Conservation (phyloP, 2,329 filamentous ascomycete genomes). For the Fusarium coicis region DNA sequence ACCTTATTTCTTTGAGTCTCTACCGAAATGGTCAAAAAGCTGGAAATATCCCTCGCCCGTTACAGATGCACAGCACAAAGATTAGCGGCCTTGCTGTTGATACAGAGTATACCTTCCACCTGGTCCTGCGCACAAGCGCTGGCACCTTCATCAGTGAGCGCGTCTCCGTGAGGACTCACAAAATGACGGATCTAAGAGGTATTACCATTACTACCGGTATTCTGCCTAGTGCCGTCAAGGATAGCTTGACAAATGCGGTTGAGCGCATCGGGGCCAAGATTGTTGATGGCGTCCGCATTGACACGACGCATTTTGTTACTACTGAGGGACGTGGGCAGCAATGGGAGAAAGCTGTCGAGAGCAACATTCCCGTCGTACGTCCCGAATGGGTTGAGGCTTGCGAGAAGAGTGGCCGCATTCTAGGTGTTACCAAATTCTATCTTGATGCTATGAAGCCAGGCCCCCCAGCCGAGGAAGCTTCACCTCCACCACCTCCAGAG, state of each 20-base stretch:
- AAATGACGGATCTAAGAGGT: conserved; percentile 97
- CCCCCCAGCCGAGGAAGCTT: conserved; percentile 52
- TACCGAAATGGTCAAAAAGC: conserved; percentile 98
- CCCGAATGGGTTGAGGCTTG: conserved; percentile 99
- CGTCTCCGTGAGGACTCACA: conserved; percentile 89
- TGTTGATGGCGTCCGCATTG: conserved; percentile 89
- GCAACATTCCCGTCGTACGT: conserved; percentile 96
- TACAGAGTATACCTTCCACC: conserved; percentile 93
- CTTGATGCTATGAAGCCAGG: conserved; percentile 77
- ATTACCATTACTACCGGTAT: conserved; percentile 95
- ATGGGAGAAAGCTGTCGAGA: conserved; percentile 97
- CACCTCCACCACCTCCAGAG: conserved; percentile 44
- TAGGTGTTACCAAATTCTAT: conserved; percentile 96
- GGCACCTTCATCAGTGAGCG: conserved; percentile 88
- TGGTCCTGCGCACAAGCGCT: conserved; percentile 89
- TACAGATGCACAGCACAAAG: conserved; percentile 93
- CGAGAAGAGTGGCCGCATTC: conserved; percentile 89
- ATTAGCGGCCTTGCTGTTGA: conserved; percentile 96
- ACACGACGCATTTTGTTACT: conserved; percentile 98
- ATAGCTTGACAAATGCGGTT: conserved; percentile 79
- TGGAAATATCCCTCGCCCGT: conserved; percentile 88
- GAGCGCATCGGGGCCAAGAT: conserved; percentile 93
- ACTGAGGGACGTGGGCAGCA: conserved; percentile 88
- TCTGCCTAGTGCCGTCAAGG: conserved; percentile 77
- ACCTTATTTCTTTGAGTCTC: conserved; percentile 86